Base-by-base conservation (phyloP, 176 grass and related monocot species). In the Themeda triandra region DNA sequence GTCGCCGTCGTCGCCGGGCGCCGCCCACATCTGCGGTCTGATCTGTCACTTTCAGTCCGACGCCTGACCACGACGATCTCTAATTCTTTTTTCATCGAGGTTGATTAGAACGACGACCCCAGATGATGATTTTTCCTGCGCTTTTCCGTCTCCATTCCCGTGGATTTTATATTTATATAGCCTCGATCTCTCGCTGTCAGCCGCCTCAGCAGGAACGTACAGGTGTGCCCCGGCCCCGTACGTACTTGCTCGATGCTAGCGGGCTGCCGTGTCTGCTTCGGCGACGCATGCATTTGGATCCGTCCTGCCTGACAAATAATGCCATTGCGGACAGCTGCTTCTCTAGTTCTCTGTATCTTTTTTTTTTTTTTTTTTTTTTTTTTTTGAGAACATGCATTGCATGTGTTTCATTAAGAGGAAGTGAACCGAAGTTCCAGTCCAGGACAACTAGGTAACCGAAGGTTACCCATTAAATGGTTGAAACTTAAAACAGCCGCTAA, bases 21-120 rank as follows among this genome's bases (percentile, higher is more conserved):
- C 67, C 67, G n/a, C 19, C 35, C 66, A 28, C 45, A 76, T 13
- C 14, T 23, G 0, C 10, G 19, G 1, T 8, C 18, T 53, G 19
- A 58, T 58, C 53, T 31, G 45, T 84, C 72, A 5, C 62, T 2
- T 62, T 84, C 73, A 65, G 30, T 77, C 32, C 73, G 36, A 84
- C 73, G 71, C 71, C 71, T 30, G 40, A 7, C 10, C 5, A 45
- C 42, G 39, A 12, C n/a, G 8, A 44, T 45, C 6, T 28, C 69
- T 17, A 9, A 54, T n/a, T 31, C 27, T 46, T 25, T 62, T 63
- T 14, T 63, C 59, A 13, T 24, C 13, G 14, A 73, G 46, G 48
- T 33, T 84, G 60, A 84, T 65, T 35, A 19, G 21, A 32, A 76
- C 70, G 35, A 28, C 51, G 51, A 54, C 51, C 19, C 9, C 4